phyloP scores from a whole-genome alignment of 495 filamentous ascomycete genomes.

The Niebla homalea region DNA sequence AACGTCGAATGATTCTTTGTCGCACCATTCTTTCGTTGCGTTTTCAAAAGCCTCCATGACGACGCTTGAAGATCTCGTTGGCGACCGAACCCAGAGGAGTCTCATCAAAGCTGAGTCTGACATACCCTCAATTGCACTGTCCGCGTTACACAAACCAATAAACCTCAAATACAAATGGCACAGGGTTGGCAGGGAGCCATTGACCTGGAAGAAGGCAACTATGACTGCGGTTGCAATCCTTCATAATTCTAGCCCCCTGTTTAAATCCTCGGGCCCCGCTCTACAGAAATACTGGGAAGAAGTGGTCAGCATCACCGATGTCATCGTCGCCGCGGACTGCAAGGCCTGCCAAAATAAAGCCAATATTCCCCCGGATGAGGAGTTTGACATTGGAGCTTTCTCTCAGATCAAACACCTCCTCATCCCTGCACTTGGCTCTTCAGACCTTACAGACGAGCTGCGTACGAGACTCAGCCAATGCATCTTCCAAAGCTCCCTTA shows the following conservation, averaged over 20 bases:
- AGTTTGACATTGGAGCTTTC: conserved; percentile 71
- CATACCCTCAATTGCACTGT: conserved; percentile 50
- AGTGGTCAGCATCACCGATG: conserved; percentile 44
- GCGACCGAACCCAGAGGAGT: conserved; percentile 36
- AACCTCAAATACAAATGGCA: conserved; percentile 58
- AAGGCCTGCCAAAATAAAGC: conserved; percentile 25
- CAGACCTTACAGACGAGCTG: conserved; percentile 49
- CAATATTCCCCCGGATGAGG: conserved; percentile 47
- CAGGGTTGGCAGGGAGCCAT: conserved; percentile 39
- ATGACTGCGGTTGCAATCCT: conserved; percentile 55
- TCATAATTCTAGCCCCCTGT: conserved; percentile 47
- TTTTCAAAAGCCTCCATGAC: conserved; percentile 67
- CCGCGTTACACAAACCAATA: conserved; percentile 54
- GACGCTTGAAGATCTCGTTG: conserved; percentile 45
- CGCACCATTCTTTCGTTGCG: conserved; percentile 57
- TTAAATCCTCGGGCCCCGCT: conserved; percentile 40
- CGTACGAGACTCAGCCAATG: conserved; percentile 58
- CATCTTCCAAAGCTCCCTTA: conserved; percentile 73
- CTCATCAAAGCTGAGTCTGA: conserved; percentile 45
- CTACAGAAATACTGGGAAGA: conserved; percentile 43
- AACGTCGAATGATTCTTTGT: not conserved
- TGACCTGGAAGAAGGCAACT: conserved; percentile 71
- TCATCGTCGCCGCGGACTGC: conserved; percentile 46
- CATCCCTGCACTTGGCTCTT: conserved; percentile 56
- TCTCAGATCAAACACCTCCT: conserved; percentile 52